Evolutionary conservation across 140 eudicot genomes (phyloP).

Genomic region (Senecio squalidus): DNA sequence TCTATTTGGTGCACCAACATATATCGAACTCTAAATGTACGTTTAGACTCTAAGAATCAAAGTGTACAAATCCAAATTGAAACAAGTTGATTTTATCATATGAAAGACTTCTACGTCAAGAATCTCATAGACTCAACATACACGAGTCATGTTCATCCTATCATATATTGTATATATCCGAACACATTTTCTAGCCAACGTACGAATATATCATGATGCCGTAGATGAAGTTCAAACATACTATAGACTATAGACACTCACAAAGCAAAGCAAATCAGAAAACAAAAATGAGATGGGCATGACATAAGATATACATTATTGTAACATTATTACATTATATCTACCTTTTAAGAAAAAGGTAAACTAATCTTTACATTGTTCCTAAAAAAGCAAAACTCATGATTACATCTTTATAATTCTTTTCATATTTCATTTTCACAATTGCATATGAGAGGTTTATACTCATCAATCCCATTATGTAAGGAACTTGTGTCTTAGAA

Average conservation of each 20-base stretch:
- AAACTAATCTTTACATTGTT: neutral
- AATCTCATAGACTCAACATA: neutral
- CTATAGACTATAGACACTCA: too few species aligned
- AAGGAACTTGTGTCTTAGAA: too few species aligned
- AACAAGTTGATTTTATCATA: neutral
- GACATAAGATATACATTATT: neutral
- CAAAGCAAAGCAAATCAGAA: neutral
- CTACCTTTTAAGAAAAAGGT: neutral
- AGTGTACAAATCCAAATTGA: neutral
- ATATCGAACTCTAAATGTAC: neutral
- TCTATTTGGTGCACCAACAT: neutral
- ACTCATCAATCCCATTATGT: too few species aligned
- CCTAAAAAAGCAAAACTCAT: slow-evolving; percentile 14
- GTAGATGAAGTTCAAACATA: too few species aligned
- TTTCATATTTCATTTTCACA: slow-evolving; percentile 15
- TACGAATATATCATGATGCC: neutral
- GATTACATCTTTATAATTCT: slow-evolving; percentile 16
- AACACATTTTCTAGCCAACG: neutral
- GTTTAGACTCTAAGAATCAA: neutral
- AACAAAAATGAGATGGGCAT: neutral
- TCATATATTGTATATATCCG: neutral
- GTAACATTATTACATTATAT: neutral
- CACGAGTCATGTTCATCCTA: neutral
- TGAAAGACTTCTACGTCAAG: neutral
- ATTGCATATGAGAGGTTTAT: too few species aligned